Evolutionary conservation across 2,329 filamentous ascomycete genomes (phyloP), one percentile per base, ranked within the genome.

Genomic region (Xylariales sp.): DNA sequence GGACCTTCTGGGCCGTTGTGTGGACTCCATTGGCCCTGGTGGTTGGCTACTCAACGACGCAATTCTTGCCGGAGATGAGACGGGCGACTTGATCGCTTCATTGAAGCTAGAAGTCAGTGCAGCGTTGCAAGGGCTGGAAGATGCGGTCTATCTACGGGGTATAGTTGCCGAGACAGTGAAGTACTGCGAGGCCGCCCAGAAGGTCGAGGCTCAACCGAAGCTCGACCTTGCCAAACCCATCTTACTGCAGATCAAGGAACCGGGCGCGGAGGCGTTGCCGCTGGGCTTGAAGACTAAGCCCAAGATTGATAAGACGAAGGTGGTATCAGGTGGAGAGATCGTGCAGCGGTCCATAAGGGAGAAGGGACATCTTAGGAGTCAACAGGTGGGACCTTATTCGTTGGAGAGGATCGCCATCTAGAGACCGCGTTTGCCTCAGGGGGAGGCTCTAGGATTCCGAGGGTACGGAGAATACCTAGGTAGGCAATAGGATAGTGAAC

Each of bases 331-430:
- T 42, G 87, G 88, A 14, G 84, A 88, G 66, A 69, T 88, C 29
- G 73, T 82, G 47, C 69, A 76, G 59, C 78, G 87, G 51, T 88
- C 74, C 52, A 71, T 69, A 52, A 73, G 88, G 61, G 85, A 95
- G 66, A 81, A 83, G 44, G 87, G 86, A 14, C 80, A 86, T 62
- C 65, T 94, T 60, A 79, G 85, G 57, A 88, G 85, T 58, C 85
- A 86, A 66, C 83, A 82, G 59, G 84, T 90, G 47, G 86, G 85
- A 42, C 80, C 83, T 51, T 95, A 96, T 66, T 88, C 86, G 34
- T 74, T 91, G 50, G 88, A 95, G 67, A 79, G 80, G 63, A 81
- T 95, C 52, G 63, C 75, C 39, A 69, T 88, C 54, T 88, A 73
- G 9, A 6, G 5, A n/a, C 10, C 14, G 18, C n/a, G n/a, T n/a